phyloP scores from a whole-genome alignment of 352 stramenopile species.

The Pelagophyceae sp. region DNA sequence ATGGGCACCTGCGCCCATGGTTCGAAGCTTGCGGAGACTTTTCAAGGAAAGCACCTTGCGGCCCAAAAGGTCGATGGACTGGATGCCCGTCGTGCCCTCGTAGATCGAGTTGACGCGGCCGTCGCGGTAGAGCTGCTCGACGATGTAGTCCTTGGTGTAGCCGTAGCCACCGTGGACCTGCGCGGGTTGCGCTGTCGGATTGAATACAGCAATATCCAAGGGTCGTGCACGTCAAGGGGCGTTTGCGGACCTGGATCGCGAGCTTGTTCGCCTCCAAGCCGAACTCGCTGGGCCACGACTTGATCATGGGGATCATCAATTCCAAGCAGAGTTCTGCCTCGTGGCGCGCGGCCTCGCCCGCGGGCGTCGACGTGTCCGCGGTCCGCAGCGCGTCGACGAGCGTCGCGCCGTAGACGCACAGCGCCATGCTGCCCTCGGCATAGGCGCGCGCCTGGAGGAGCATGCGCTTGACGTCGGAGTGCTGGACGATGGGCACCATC shows the following conservation, averaged over 20 bases:
- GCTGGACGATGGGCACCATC: constrained; percentile 33
- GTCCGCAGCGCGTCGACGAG: constrained; percentile 24
- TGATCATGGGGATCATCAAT: constrained; percentile 37
- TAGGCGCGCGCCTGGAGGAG: constrained; percentile 32
- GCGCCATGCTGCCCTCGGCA: constrained; percentile 25
- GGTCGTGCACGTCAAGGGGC: background rate
- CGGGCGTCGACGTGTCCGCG: background rate
- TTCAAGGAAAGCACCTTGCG: constrained; percentile 37
- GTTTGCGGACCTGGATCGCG: constrained; percentile 28
- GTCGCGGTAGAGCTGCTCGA: constrained; percentile 37
- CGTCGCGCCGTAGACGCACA: constrained; percentile 24
- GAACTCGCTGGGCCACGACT: constrained; percentile 32
- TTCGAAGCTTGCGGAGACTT: too few species aligned
- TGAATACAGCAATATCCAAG: background rate
- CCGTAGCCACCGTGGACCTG: constrained; percentile 37
- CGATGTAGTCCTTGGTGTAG: constrained; percentile 35
- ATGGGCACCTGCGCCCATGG: too few species aligned
- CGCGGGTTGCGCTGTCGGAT: too few species aligned
- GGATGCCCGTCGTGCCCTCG: constrained; percentile 37
- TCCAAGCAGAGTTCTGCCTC: constrained; percentile 26
- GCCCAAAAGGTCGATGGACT: constrained; percentile 33
- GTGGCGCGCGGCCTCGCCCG: constrained; percentile 9
- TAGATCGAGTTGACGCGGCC: constrained; percentile 34
- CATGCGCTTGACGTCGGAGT: constrained; percentile 34
- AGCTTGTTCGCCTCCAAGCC: constrained; percentile 32